Base-by-base conservation (phyloP, 768 basidiomycete species). In the Trametes coccinea region DNA sequence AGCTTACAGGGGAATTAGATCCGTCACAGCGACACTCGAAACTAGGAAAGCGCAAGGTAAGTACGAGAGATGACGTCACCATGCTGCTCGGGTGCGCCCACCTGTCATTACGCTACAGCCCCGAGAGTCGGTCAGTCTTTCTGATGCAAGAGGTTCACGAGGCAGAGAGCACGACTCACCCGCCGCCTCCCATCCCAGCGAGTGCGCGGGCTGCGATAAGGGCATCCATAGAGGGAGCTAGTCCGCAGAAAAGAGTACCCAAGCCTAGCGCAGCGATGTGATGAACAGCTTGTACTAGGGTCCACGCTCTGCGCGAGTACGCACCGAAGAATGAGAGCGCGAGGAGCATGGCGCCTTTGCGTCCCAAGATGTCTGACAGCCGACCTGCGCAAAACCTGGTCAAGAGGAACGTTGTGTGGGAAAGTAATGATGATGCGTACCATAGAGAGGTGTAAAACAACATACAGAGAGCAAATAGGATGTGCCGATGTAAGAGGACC, bases 151-250 rank as follows among this genome's bases (percentile, higher is more conserved):
- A 63, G 62, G 6, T 53, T 56, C 37, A 34, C 65, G 17, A 14
- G 45, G 5, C 22, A 11, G 41, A 33, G 14, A 17, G n/a, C 6
- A 37, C 0, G 44, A 84, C 88, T 75, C 72, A 92, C 86, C 93
- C 90, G 74, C 93, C 94, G 59, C 94, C 93, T 58, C 92, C 94
- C 86, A 93, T 92, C 51, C 95, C 95, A 30, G 95, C 93, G 46
- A 97, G 75, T 3, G 92, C 86, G 11, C 95, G 85, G 58, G 90
- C 91, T 44, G 81, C 80, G 63, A 96, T 93, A 55, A 97, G 81
- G 11, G 80, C 73, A 63, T 84, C 82, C 95, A 98, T 96, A 5
- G 88, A 90, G 8, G 89, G 86, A 44, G 93, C 95, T 44, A 95
- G 66, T 1, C 92, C 96, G 70, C 95, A 98, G 14, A 88, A 79